Conservation (phyloP, 768 basidiomycete species). For the Mycena kentingensis region DNA sequence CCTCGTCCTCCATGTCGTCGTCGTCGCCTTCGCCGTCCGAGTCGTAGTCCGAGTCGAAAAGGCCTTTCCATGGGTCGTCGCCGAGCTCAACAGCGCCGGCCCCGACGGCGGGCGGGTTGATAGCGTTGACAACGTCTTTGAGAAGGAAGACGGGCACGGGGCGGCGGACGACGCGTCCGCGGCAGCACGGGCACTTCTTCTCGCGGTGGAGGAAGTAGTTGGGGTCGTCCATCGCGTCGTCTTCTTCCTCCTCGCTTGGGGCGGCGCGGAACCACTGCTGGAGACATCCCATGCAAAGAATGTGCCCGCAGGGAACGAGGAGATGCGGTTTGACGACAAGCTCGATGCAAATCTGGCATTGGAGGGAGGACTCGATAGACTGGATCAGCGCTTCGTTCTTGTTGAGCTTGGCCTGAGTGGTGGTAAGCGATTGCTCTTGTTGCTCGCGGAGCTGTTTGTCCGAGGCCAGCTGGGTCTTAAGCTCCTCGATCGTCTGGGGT, state of each 20-base stretch:
- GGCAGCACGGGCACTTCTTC: slow-evolving; percentile 77
- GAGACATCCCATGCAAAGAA: slow-evolving; percentile 71
- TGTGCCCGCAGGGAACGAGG: slow-evolving; percentile 75
- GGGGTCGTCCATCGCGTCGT: slow-evolving; percentile 41
- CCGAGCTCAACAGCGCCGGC: slow-evolving; percentile 32
- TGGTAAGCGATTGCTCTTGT: slow-evolving; percentile 45
- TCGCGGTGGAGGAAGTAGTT: slow-evolving; percentile 56
- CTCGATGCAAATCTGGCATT: slow-evolving; percentile 82
- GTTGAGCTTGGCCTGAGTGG: slow-evolving; percentile 46
- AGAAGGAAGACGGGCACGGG: slow-evolving; percentile 73
- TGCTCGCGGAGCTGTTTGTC: slow-evolving; percentile 48
- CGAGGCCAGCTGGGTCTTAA: slow-evolving; percentile 43
- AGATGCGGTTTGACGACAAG: slow-evolving; percentile 63
- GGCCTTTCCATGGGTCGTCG: slow-evolving; percentile 69
- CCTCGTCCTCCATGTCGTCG: slow-evolving; percentile 32
- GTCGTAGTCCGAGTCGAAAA: slow-evolving; percentile 55
- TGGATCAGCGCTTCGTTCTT: slow-evolving; percentile 63
- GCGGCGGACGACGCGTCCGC: slow-evolving; percentile 54
- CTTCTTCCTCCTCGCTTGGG: slow-evolving; percentile 44
- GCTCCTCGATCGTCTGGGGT: slow-evolving; percentile 54
- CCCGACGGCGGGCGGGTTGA: slow-evolving; percentile 33
- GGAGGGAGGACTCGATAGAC: slow-evolving; percentile 58
- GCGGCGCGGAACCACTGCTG: slow-evolving; percentile 80
- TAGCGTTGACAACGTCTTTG: slow-evolving; percentile 54
- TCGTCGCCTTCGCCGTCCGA: slow-evolving; percentile 40